Conservation (phyloP, 1,284 basidiomycete genomes). For the Puccinia hordei region DNA sequence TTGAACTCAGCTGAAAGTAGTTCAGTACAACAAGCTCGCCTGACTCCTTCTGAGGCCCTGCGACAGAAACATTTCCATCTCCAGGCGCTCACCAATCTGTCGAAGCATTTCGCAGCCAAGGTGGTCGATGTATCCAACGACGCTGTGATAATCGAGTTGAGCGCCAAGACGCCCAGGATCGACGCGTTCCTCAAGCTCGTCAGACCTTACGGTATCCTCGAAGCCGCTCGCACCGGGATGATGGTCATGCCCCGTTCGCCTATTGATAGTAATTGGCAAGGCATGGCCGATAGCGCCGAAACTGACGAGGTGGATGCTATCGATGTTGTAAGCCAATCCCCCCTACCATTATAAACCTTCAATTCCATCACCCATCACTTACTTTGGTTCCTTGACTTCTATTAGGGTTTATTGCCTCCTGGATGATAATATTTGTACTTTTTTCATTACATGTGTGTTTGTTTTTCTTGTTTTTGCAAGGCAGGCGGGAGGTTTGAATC, state of each 20-base stretch:
- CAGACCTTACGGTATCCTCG: conserved; percentile 91
- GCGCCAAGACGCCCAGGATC: conserved; percentile 85
- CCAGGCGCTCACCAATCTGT: conserved; percentile 78
- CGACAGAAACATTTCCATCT: conserved; percentile 87
- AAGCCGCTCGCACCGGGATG: conserved; percentile 85
- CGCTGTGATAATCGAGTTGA: conserved; percentile 90
- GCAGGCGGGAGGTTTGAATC: too few relatives aligned
- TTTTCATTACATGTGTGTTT: too few relatives aligned
- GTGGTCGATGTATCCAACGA: conserved; percentile 94
- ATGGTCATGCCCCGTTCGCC: conserved; percentile 97
- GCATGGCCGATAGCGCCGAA: conserved; percentile 64
- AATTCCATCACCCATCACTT: too few relatives aligned
- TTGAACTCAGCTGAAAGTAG: conserved; percentile 65
- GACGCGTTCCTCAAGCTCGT: conserved; percentile 90
- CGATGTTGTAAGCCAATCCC: conserved; percentile 87
- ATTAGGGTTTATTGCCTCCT: conserved; percentile 40
- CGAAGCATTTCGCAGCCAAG: conserved; percentile 85
- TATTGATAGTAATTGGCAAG: conserved; percentile 68
- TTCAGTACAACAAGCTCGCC: conserved; percentile 59
- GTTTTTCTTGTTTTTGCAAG: too few relatives aligned
- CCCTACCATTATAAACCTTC: conserved; percentile 62
- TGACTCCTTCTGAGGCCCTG: conserved; percentile 75
- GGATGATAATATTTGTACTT: conserved; percentile 12
- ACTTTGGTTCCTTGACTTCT: conserved; percentile 50
- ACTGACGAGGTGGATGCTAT: conserved; percentile 64